Conservation (phyloP, 345 rosid species). For the Bruguiera gymnorhiza region DNA sequence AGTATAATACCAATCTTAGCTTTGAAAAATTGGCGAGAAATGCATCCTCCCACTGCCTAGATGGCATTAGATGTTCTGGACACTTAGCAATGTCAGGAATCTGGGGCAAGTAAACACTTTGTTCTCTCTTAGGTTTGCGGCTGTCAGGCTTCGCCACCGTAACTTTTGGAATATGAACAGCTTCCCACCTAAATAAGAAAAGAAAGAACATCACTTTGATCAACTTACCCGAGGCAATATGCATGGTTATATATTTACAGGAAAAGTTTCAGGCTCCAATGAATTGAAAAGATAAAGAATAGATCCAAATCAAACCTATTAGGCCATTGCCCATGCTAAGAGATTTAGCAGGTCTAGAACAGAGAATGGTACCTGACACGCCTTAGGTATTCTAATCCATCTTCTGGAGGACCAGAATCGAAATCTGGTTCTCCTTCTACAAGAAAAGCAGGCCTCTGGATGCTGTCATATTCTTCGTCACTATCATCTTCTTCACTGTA, state of each 20-base stretch:
- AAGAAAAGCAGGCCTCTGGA: conserved; percentile 74
- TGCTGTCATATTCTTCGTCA: conserved; percentile 62
- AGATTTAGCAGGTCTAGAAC: too few species aligned
- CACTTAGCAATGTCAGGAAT: conserved; percentile 77
- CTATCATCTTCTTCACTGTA: conserved; percentile 56
- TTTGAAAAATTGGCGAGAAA: conserved; percentile 77
- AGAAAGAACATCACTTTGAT: conserved; percentile 15
- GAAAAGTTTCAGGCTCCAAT: too few species aligned
- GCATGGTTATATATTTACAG: too few species aligned
- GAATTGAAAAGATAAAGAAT: too few species aligned
- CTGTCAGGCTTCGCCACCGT: conserved; percentile 57
- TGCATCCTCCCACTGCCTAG: conserved; percentile 76
- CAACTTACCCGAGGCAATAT: too few species aligned
- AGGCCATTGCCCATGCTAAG: too few species aligned
- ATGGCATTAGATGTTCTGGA: conserved; percentile 58
- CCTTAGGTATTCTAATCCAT: conserved; percentile 82
- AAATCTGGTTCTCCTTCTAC: conserved; percentile 91
- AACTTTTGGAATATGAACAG: conserved; percentile 70
- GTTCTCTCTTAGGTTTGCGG: conserved; percentile 47
- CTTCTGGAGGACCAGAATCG: conserved; percentile 85
- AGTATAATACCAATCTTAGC: conserved; percentile 54
- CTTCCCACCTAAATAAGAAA: conserved; percentile 76
- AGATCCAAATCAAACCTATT: too few species aligned
- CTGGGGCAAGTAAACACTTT: conserved; percentile 81
- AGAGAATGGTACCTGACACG: conserved; percentile 67